A percentile compares a stretch with the other conserved stretches of the same genome.
Conservation (phyloP, 305 asterid genomes). For the Ilex paraguariensis region DNA sequence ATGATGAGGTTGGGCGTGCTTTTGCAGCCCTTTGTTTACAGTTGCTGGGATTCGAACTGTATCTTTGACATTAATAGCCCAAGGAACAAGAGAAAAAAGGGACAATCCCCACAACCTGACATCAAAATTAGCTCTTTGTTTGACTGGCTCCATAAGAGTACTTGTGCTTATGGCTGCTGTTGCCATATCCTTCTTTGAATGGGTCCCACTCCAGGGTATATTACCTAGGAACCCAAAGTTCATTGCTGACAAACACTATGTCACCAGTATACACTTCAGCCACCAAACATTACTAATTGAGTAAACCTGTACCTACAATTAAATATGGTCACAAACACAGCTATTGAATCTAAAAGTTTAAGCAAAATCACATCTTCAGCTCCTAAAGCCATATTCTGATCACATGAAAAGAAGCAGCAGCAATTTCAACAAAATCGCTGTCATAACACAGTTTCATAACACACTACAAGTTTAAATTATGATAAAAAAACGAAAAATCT, state of each 20-base stretch:
- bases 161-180: slow-evolving; percentile 27
- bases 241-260: slow-evolving; percentile 22
- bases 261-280: slow-evolving; percentile 3
- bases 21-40: slow-evolving; percentile 63
- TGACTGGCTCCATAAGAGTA: slow-evolving; percentile 30
- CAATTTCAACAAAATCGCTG: no score
- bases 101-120: slow-evolving; percentile 56
- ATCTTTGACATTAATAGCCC: slow-evolving; percentile 51
- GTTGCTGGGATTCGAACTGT: slow-evolving; percentile 66
- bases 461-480: no score
- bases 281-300: slow-evolving; percentile 4
- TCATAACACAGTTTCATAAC: no score
- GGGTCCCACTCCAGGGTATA: slow-evolving; percentile 45
- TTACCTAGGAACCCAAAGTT: slow-evolving; percentile 40
- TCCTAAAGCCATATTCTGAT: no score
- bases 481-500: no score
- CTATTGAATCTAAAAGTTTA: no score
- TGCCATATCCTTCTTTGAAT: slow-evolving; percentile 42
- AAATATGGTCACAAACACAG: no score
- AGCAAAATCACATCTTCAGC: no score
- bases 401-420: no score
- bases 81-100: slow-evolving; percentile 45
- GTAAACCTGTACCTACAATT: slow-evolving; percentile 6
- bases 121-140: slow-evolving; percentile 29
- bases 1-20: slow-evolving; percentile 32